Evolutionary conservation across 108 stramenopile species (phyloP).

Genomic region (Cyclotella sp.): DNA sequence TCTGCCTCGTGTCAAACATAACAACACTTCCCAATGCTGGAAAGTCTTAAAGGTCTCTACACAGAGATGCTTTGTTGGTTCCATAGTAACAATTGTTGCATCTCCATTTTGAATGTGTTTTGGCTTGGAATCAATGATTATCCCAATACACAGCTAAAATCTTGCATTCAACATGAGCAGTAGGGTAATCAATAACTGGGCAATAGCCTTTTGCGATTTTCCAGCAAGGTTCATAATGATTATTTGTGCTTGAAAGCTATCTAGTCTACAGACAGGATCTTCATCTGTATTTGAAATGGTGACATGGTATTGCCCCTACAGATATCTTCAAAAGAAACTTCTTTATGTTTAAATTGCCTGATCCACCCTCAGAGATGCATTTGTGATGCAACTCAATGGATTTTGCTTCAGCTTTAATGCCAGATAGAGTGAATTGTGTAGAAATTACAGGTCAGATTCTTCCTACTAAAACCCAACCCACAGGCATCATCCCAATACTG

Average conservation of each 20-base stretch:
- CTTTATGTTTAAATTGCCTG: slow-evolving; percentile 92
- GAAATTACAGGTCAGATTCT: slow-evolving; percentile 79
- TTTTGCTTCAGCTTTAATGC: slow-evolving; percentile 80
- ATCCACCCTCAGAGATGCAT: slow-evolving; percentile 69
- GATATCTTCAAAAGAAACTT: slow-evolving; percentile 90
- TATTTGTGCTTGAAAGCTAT: slow-evolving; percentile 84
- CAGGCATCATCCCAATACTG: slow-evolving; percentile 89
- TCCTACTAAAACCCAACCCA: slow-evolving; percentile 89
- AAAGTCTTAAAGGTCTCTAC: slow-evolving; percentile 92
- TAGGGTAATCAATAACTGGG: slow-evolving; percentile 94
- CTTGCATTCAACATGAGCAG: slow-evolving; percentile 96
- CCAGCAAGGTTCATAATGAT: slow-evolving; percentile 90
- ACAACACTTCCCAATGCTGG: slow-evolving; percentile 98
- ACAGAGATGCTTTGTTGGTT: slow-evolving; percentile 86
- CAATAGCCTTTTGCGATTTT: slow-evolving; percentile 82
- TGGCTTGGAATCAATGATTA: slow-evolving; percentile 81
- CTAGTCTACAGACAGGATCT: slow-evolving; percentile 67
- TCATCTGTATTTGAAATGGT: slow-evolving; percentile 78
- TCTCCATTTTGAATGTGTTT: slow-evolving; percentile 83
- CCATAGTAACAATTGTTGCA: slow-evolving; percentile 73
- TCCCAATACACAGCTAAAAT: slow-evolving; percentile 81
- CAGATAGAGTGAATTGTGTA: slow-evolving; percentile 74
- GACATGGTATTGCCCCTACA: slow-evolving; percentile 86
- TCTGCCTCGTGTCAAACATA: slow-evolving; percentile 90
- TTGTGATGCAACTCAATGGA: slow-evolving; percentile 95